Evolutionary conservation across 805 yeast species (phyloP).

Genomic region (Zygotorulaspora chibaensis): DNA sequence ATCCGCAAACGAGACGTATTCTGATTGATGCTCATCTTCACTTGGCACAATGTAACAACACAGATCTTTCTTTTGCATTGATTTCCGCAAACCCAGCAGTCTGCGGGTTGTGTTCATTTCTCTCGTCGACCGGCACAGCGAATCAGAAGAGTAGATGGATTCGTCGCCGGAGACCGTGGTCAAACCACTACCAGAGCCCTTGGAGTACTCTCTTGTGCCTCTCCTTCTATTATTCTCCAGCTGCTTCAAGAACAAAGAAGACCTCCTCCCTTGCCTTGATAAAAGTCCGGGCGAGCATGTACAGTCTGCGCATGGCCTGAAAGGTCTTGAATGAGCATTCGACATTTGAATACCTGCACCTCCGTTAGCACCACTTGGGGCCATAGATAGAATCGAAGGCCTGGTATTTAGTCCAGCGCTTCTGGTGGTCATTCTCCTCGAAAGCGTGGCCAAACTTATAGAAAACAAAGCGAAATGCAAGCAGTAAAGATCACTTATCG

Average conservation of each 20-base stretch:
- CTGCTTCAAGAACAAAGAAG: slow-evolving; percentile 42
- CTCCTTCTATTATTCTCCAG: slow-evolving; percentile 33
- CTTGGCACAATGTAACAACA: slow-evolving; percentile 77
- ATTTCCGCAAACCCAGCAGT: slow-evolving; percentile 53
- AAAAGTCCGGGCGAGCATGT: slow-evolving; percentile 81
- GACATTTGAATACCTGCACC: slow-evolving; percentile 4
- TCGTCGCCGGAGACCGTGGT: too few relatives aligned
- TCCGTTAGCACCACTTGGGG: slow-evolving; percentile 4
- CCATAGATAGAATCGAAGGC: slow-evolving; percentile 12
- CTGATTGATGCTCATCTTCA: slow-evolving; percentile 92
- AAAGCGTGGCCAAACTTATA: not conserved
- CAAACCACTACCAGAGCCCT: slow-evolving; percentile 13
- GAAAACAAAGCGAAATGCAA: not conserved
- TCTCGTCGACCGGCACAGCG: slow-evolving; percentile 35
- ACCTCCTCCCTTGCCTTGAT: slow-evolving; percentile 61
- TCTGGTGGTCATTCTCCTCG: slow-evolving; percentile 5
- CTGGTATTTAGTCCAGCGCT: slow-evolving; percentile 10
- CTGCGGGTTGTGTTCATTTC: slow-evolving; percentile 57
- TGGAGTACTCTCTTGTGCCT: slow-evolving; percentile 13
- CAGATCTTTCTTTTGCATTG: slow-evolving; percentile 59
- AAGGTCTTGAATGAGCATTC: slow-evolving; percentile 25
- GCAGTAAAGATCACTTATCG: too few relatives aligned
- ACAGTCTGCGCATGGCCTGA: slow-evolving; percentile 64
- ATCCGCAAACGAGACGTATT: slow-evolving; percentile 78
- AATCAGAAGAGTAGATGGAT: slow-evolving; percentile 39